Base-by-base conservation (phyloP, 2,329 filamentous ascomycete species). In the Aspergillus versicolor region DNA sequence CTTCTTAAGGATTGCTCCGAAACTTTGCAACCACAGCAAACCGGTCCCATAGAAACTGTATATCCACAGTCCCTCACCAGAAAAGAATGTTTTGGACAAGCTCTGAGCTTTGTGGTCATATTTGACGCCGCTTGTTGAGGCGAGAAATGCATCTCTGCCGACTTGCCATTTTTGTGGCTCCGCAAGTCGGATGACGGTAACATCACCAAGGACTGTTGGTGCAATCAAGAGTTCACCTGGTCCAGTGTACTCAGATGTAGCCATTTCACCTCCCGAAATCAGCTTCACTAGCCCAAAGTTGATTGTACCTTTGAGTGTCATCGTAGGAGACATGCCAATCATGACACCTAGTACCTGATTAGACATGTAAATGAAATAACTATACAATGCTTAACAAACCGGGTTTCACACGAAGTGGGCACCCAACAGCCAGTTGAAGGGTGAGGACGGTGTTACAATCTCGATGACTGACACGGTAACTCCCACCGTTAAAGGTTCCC, bases 401-500 rank as follows among this genome's bases (percentile, higher is more conserved):
- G 17, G 94, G 92, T 70, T 91, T 94, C 3, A 86, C 91, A 21
- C 80, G 82, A 51, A 97, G 74, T 0, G 93, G 93, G 67, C 91
- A 96, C 2, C 92, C 92, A 72, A 94, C 89, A 12, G 93, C 93
- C 45, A 97, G 77, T 73, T 97, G 93, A 21, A 97, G 76, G 0
- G 92, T 97, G 60, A 97, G 75, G 63, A 97, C 88, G 1, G 90
- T 92, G 73, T 97, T 99, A 57, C 86, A 88, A 73, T 97, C 92
- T 21, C 94, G 84, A 70, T 99, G 94, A 68, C 90, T 94, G 70
- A 97, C 92, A 43, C 94, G 84, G 72, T 93, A 99, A 69, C 90
- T 93, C 12, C 94, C 94, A 15, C 94, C 94, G 71, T 97, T 97
- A 80, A 97, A 99, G 0, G 89, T 94, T n/a, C 94, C 94, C 2